Evolutionary conservation across 208 protist species (phyloP).

Genomic region (Strigomonas oncopelti): DNA sequence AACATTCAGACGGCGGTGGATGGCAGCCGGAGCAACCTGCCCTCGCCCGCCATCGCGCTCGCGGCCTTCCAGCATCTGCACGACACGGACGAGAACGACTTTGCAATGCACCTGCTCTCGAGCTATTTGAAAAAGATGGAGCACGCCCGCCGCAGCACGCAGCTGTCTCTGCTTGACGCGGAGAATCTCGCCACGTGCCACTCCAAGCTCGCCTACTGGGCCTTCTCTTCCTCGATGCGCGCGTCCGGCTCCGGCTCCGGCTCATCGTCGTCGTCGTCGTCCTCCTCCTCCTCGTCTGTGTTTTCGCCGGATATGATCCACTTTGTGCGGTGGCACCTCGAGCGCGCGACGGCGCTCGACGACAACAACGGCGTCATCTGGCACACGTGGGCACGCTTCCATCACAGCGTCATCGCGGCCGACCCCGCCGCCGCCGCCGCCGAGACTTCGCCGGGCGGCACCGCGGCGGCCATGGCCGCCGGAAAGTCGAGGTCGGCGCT

Average conservation of each 20-base stretch:
- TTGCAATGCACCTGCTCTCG: slow-evolving; percentile 65
- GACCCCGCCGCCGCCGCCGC: slow-evolving; percentile 11
- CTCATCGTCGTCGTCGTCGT: background rate
- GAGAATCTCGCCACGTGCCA: slow-evolving; percentile 78
- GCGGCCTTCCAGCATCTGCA: slow-evolving; percentile 85
- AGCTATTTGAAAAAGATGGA: slow-evolving; percentile 65
- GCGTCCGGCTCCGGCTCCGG: background rate
- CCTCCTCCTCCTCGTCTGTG: background rate
- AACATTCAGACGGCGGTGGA: slow-evolving; percentile 47
- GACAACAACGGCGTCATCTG: slow-evolving; percentile 96
- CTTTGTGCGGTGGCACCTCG: slow-evolving; percentile 61
- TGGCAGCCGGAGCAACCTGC: slow-evolving; percentile 18
- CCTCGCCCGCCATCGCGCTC: slow-evolving; percentile 68
- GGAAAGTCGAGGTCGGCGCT: background rate
- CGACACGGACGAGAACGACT: slow-evolving; percentile 69
- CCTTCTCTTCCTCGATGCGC: slow-evolving; percentile 35
- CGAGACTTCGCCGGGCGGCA: background rate
- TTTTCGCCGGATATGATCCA: slow-evolving; percentile 19
- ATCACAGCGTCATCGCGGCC: slow-evolving; percentile 80
- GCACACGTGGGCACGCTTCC: slow-evolving; percentile 96
- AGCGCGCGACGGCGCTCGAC: slow-evolving; percentile 78
- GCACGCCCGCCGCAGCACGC: slow-evolving; percentile 7
- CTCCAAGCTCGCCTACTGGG: slow-evolving; percentile 80
- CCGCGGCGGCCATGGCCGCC: background rate
- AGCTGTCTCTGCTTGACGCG: background rate